These are phyloP conservation scores for Cubamyces sp. DNA, from an alignment of 768 basidiomycete genomes.

Conservation along the genomic window DNA sequence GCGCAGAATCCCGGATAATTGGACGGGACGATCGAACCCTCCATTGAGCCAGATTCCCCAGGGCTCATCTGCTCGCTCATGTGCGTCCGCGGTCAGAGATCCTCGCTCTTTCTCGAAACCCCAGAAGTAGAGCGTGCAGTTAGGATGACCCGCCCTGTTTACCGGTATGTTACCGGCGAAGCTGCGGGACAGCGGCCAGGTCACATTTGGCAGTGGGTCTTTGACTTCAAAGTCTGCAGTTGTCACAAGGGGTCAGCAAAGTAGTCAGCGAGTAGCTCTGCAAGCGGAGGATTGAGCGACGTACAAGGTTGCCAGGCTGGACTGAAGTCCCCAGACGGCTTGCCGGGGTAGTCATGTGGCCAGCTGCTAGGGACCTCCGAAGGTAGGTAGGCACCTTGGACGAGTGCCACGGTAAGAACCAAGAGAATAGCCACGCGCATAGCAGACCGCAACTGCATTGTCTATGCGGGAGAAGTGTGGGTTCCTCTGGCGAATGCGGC, in stretches of 20 bases:
- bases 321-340: constrained; percentile 39
- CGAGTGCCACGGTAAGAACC: too few species aligned
- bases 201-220: constrained; percentile 38
- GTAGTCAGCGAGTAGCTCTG: neutral
- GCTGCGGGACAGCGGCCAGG: constrained; percentile 37
- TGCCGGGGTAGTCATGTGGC: constrained; percentile 48
- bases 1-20: neutral
- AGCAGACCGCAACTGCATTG: too few species aligned
- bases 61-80: constrained; percentile 31
- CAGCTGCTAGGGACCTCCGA: constrained; percentile 30
- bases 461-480: too few species aligned
- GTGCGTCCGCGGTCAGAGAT: constrained; percentile 37
- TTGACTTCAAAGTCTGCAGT: constrained; percentile 41
- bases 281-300: constrained; percentile 3
- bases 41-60: constrained; percentile 46
- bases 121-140: constrained; percentile 46
- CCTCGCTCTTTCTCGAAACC: constrained; percentile 42
- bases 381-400: too few species aligned
- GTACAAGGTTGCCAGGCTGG: constrained; percentile 40
- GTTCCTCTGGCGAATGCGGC: too few species aligned
- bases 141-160: constrained; percentile 36
- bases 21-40: constrained; percentile 27
- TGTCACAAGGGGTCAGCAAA: neutral
- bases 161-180: constrained; percentile 43
- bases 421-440: too few species aligned